Base-by-base conservation (phyloP, 2,329 filamentous ascomycete species). In the Blastomyces parvus region DNA sequence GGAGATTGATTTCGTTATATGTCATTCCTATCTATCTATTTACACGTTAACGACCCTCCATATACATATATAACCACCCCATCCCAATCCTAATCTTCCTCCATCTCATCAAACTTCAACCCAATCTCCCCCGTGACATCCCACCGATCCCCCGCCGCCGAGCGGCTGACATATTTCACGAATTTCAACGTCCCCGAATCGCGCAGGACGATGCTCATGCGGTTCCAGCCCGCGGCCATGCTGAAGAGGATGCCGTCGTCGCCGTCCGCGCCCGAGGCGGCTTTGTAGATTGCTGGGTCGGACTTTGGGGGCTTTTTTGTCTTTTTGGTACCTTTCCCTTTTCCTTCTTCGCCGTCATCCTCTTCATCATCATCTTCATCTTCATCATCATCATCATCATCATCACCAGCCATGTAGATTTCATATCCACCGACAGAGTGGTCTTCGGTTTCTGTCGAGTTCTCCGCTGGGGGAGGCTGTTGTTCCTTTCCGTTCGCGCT, bases 141-240 rank as follows among this genome's bases (percentile, higher is more conserved):
- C 91, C 92, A 97, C 53, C 94, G 83, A 77, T 97, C 94, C 0
- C 94, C 94, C 71, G 85, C 85, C 8, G 94, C 94, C 60, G 83
- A 84, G 64, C 82, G 82, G 76, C 89, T 95, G 27, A 99, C 88
- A 74, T 97, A 99, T 80, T 97, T 99, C 71, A 97, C 91, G 73
- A 99, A 99, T 74, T 90, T 88, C 72, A 99, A 81, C 17, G 89
- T 88, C 17, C 90, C 92, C 68, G 85, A 86, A 73, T 99, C 94
- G 64, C 94, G 84, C 68, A 97, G 79, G 40, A 97, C 94, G 67
- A 99, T 85, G 67, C 88, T 91, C 79, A 99, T 82, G 67, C 89
- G 90, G 76, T 97, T 97, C 94, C 94, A 99, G 8, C 80, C 79
- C 1, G 87, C 86, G 0, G 86, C 82, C 70, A 86, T 87, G 57